Percentiles rank a stretch among this genome's conserved stretches.
Conservation (phyloP, 495 filamentous ascomycete species). For the Hypoxylon fragiforme region DNA sequence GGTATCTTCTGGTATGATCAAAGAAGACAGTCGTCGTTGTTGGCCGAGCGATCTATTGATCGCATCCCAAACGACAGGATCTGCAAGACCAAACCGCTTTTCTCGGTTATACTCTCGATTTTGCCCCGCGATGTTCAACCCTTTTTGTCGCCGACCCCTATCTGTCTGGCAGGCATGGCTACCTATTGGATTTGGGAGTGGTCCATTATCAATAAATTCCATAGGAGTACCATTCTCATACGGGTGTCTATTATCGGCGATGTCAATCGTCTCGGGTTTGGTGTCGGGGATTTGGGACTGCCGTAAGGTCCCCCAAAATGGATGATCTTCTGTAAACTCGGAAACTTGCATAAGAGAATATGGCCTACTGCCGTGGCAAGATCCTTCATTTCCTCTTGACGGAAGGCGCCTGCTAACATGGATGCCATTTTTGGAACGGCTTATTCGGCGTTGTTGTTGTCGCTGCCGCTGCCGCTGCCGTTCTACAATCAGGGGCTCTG, state of each 20-base stretch:
- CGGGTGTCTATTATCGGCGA: neutral
- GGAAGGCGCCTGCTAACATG: conserved; percentile 36
- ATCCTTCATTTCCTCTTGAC: conserved; percentile 21
- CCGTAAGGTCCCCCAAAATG: conserved; percentile 34
- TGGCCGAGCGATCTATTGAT: conserved; percentile 43
- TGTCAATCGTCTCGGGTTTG: neutral
- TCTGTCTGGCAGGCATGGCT: neutral
- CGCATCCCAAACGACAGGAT: conserved; percentile 41
- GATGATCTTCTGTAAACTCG: conserved; percentile 29
- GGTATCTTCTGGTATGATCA: conserved; percentile 30
- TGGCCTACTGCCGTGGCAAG: conserved; percentile 7
- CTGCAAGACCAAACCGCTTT: conserved; percentile 36
- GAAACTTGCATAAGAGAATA: conserved; percentile 22
- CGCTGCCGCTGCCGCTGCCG: conserved; percentile 21
- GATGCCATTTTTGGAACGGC: conserved; percentile 34
- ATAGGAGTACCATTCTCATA: neutral
- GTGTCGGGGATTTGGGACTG: conserved; percentile 16
- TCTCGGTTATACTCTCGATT: conserved; percentile 13
- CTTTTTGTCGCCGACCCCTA: conserved; percentile 12
- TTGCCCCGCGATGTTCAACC: conserved; percentile 4
- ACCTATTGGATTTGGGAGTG: neutral
- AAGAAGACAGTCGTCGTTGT: conserved; percentile 40
- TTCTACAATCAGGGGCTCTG: conserved; percentile 25
- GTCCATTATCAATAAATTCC: neutral
- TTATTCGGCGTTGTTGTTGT: conserved; percentile 37